Evolutionary conservation across 805 yeast species (phyloP).

Genomic region (Ogataea methanolica): DNA sequence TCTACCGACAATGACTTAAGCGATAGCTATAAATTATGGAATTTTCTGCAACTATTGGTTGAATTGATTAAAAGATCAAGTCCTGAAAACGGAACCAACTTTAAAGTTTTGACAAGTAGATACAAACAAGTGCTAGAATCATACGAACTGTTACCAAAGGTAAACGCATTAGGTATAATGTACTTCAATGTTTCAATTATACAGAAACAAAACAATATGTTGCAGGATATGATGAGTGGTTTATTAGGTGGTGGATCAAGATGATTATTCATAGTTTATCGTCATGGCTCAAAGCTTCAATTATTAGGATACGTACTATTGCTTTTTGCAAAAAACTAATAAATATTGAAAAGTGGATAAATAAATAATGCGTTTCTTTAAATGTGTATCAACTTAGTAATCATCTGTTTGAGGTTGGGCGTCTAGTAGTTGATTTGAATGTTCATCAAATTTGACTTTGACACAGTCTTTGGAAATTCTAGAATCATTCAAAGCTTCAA

Average conservation of each 20-base stretch:
- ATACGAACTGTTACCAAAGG: constrained; percentile 15
- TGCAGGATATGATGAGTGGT: constrained; percentile 76
- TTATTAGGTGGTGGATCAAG: constrained; percentile 41
- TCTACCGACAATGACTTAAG: constrained; percentile 5
- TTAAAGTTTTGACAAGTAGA: constrained; percentile 42
- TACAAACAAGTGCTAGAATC: constrained; percentile 22
- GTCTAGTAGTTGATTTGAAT: constrained; percentile 23
- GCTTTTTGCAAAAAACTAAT: too few relatives aligned
- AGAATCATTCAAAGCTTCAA: constrained; percentile 58
- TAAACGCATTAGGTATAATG: constrained; percentile 27
- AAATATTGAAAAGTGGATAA: not conserved
- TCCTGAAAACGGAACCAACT: constrained; percentile 34
- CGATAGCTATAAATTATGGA: constrained; percentile 44
- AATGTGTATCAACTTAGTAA: constrained; percentile 12
- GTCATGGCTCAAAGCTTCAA: too few relatives aligned
- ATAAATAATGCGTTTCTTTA: not conserved
- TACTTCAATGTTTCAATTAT: constrained; percentile 32
- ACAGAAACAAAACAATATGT: constrained; percentile 48
- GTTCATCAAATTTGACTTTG: constrained; percentile 19
- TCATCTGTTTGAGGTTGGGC: constrained; percentile 26
- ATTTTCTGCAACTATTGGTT: constrained; percentile 66
- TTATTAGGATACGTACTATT: too few relatives aligned
- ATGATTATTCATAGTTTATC: not conserved
- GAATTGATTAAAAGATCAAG: constrained; percentile 47
- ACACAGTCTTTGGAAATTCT: constrained; percentile 38